Evolutionary conservation across 805 yeast genomes (phyloP).

Genomic region (Lipomyces sp.): DNA sequence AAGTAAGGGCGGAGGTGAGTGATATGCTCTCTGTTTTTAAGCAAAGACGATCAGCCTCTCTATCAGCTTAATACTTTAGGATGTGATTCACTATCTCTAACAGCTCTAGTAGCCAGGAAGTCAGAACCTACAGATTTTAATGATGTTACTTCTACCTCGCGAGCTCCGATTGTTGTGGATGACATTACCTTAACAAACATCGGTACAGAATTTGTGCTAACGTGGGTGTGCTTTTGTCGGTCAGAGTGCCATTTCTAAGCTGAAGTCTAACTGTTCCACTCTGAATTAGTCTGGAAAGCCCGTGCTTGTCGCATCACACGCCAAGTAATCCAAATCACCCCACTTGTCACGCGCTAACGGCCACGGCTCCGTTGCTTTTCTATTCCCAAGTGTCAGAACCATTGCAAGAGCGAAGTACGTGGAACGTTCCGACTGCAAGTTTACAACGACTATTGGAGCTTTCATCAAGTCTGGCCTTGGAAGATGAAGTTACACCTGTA

Average conservation of each 20-base stretch:
- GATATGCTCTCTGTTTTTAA: neutral
- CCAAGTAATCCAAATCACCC: neutral
- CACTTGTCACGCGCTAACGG: slow-evolving; percentile 3
- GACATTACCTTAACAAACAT: neutral
- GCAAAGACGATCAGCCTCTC: neutral
- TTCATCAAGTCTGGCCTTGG: slow-evolving; percentile 3
- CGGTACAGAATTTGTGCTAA: slow-evolving; percentile 4
- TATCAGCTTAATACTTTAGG: neutral
- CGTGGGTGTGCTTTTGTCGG: neutral
- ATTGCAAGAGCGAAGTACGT: neutral
- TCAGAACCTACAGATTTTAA: neutral
- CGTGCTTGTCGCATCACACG: neutral
- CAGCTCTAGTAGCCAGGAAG: neutral
- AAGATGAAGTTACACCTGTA: slow-evolving; percentile 1
- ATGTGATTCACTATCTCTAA: neutral
- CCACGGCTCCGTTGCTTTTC: slow-evolving; percentile 5
- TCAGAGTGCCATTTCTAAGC: neutral
- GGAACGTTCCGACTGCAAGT: neutral
- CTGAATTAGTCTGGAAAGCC: slow-evolving; percentile 4
- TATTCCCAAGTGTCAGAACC: neutral
- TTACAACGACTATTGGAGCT: slow-evolving; percentile 4
- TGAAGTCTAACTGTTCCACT: neutral
- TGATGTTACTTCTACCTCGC: neutral
- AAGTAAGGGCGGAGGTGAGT: neutral
- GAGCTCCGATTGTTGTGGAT: neutral